These are phyloP conservation scores for Podaxis mareebaensis DNA, from an alignment of 768 basidiomycete genomes.

Conservation along the genomic window DNA sequence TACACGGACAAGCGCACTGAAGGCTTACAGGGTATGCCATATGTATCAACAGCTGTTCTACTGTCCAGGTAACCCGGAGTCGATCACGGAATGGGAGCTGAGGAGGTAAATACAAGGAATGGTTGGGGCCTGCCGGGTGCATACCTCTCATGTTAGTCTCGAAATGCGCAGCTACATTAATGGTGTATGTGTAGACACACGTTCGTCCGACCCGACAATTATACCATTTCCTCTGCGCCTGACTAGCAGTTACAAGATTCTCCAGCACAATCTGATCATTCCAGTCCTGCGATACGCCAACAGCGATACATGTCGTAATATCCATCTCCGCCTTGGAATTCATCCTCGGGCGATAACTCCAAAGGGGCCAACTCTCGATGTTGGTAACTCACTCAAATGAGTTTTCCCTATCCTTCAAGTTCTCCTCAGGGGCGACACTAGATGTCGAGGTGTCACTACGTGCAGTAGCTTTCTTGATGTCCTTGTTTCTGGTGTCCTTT, in stretches of 20 bases:
- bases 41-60: no score
- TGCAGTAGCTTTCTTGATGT: constrained; percentile 3
- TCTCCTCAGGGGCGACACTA: neutral
- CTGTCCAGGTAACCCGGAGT: no score
- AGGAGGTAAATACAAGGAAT: no score
- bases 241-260: constrained; percentile 93
- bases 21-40: no score
- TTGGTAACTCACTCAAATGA: constrained; percentile 87
- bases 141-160: no score
- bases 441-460: constrained; percentile 9
- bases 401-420: constrained; percentile 23
- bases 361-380: constrained; percentile 91
- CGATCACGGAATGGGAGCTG: no score
- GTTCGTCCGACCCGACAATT: constrained; percentile 24
- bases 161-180: no score
- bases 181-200: no score
- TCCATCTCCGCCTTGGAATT: constrained; percentile 89
- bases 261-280: constrained; percentile 84
- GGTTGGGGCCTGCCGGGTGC: no score
- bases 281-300: constrained; percentile 95
- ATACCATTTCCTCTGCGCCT: constrained; percentile 98
- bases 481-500: constrained; percentile 19
- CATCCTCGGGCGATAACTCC: constrained; percentile 77
- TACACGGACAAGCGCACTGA: no score
- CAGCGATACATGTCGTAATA: constrained; percentile 92